phyloP scores from a whole-genome alignment of 352 stramenopile genomes.

The Phytopythium cucurbitacearum region DNA sequence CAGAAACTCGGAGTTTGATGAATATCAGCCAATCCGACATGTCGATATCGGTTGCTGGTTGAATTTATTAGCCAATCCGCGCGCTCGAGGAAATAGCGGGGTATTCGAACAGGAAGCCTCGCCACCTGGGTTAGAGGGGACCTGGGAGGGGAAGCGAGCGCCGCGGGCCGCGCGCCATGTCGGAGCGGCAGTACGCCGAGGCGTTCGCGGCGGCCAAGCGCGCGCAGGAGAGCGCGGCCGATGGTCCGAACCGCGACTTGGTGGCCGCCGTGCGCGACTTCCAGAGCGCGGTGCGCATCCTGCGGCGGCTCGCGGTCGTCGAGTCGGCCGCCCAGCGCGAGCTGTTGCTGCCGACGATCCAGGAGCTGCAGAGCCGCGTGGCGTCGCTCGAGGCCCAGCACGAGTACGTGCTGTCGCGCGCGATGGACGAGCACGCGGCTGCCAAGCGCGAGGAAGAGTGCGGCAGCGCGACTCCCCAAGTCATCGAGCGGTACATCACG shows the following conservation, averaged over 20 bases:
- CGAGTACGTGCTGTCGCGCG: constrained; percentile 23
- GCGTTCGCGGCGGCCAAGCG: constrained; percentile 51
- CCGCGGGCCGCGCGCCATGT: constrained; percentile 10
- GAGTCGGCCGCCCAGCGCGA: constrained; percentile 68
- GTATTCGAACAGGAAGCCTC: too few relatives aligned
- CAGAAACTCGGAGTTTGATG: too few relatives aligned
- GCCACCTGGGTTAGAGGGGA: too few relatives aligned
- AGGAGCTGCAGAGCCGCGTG: constrained; percentile 45
- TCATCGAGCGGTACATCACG: constrained; percentile 48
- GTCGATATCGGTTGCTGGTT: too few relatives aligned
- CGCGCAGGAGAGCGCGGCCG: constrained; percentile 20
- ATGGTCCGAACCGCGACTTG: not conserved
- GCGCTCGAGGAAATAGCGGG: too few relatives aligned
- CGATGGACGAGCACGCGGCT: constrained; percentile 32
- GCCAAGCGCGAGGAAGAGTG: constrained; percentile 21
- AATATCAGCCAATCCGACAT: too few relatives aligned
- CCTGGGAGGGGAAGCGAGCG: too few relatives aligned
- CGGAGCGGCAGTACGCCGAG: constrained; percentile 64
- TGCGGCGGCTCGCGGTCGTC: constrained; percentile 63
- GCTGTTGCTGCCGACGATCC: constrained; percentile 49
- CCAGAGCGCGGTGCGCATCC: constrained; percentile 49
- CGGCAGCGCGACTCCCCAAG: not conserved
- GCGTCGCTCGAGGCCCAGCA: constrained; percentile 27
- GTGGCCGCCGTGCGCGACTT: constrained; percentile 38
- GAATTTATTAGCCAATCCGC: too few relatives aligned